Base-by-base conservation (phyloP, 2,329 filamentous ascomycete genomes). In the Sporothrix luriei region DNA sequence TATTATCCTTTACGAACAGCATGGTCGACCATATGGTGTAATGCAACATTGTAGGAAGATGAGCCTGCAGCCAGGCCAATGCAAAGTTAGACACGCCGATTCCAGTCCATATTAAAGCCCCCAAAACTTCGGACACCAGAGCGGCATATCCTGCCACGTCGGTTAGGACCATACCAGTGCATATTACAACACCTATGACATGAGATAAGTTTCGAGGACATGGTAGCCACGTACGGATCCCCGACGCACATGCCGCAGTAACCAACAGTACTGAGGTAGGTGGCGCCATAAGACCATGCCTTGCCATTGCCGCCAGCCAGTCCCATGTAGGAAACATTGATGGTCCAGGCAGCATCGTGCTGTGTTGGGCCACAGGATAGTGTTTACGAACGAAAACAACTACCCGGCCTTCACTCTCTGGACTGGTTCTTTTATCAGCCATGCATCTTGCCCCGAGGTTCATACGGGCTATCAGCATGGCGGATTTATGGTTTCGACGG, bases 261-360 rank as follows among this genome's bases (percentile, higher is more conserved):
- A 4, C 40, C 68, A 16, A 38, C 7, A 13, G 71, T 68, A 14
- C 52, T 55, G 16, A 24, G 21, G 57, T 57, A 3, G 65, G 9
- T 14, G 68, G n/a, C 10, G 72, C 51, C n/a, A 51, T 69, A 55
- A 7, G 70, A 67, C 70, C 71, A 73, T 14, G 70, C 11, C 65
- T 57, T 59, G n/a, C 46, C 66, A n/a, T 33, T 48, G 19, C 24
- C 49, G 4, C n/a, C 26, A 54, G 49, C 57, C 9, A 73, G 49
- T 4, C 73, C 72, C 52, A 73, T 69, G 19, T 66, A 73, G 2
- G 70, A 69, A 1, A 71, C 69, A n/a, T 72, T 68, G 1, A 48
- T 14, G 5, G 49, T 33, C 71, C 70, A 73, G 5, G n/a, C 21
- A 11, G 46, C 19, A 9, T 46, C 38, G 29, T 66, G 13, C 16